phyloP scores from a whole-genome alignment of 2,329 filamentous ascomycete genomes.

The Nemania sp. region DNA sequence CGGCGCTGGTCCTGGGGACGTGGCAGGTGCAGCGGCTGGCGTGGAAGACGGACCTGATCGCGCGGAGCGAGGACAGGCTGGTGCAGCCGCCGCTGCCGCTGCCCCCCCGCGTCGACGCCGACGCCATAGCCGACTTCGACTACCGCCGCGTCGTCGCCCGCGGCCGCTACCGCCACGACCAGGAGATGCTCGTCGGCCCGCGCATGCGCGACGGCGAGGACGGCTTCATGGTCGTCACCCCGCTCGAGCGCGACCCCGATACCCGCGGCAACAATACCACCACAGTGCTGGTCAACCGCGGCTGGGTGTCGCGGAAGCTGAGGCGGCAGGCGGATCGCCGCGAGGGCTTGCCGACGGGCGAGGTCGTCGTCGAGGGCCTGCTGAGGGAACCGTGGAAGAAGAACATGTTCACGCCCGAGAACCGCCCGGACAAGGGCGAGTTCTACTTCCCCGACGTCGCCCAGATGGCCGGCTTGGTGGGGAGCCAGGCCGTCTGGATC shows the following conservation, averaged over 20 bases:
- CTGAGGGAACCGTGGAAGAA: conserved; percentile 92
- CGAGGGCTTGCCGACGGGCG: conserved; percentile 68
- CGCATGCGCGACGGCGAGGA: conserved; percentile 86
- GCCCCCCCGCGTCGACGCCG: conserved; percentile 79
- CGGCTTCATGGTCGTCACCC: conserved; percentile 90
- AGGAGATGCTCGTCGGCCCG: conserved; percentile 95
- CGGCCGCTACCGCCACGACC: conserved; percentile 79
- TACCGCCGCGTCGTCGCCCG: conserved; percentile 80
- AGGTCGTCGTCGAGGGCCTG: conserved; percentile 81
- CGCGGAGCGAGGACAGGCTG: conserved; percentile 89
- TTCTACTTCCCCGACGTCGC: conserved; percentile 95
- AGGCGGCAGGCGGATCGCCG: conserved; percentile 65
- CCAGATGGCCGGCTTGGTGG: conserved; percentile 84
- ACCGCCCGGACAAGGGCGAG: conserved; percentile 78
- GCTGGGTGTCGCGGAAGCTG: conserved; percentile 85
- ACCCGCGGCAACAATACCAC: conserved; percentile 1
- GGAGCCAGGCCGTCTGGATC: conserved; percentile 89
- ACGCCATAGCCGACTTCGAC: conserved; percentile 86
- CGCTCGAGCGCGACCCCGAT: conserved; percentile 70
- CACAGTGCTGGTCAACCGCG: conserved; percentile 84
- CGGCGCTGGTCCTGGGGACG: conserved; percentile 85
- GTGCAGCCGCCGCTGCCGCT: conserved; percentile 83
- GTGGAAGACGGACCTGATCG: conserved; percentile 93
- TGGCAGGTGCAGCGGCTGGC: conserved; percentile 94
- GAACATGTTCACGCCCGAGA: conserved; percentile 96